These are phyloP conservation scores for Dipteronia dyeriana DNA, from an alignment of 345 rosid species.

Conservation along the genomic window DNA sequence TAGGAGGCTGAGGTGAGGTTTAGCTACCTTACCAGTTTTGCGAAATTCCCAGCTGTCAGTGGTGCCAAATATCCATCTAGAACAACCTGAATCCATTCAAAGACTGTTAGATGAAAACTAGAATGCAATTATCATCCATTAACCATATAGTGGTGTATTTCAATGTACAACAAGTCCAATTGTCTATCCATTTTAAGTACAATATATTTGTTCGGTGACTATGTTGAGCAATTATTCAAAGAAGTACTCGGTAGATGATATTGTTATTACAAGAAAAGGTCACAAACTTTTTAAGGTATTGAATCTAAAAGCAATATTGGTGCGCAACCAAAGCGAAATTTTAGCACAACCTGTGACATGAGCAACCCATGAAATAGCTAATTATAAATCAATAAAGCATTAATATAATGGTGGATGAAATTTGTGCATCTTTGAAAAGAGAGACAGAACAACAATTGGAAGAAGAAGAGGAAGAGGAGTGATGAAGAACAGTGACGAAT, in stretches of 20 bases:
- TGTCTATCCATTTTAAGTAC: too few relatives aligned
- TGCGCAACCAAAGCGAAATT: too few relatives aligned
- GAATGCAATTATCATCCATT: background rate
- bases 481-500: too few relatives aligned
- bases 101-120: background rate
- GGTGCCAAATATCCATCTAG: constrained; percentile 94
- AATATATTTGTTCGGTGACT: too few relatives aligned
- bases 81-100: constrained; percentile 49
- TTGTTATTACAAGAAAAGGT: too few relatives aligned
- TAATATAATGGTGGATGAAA: background rate
- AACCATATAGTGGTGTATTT: background rate
- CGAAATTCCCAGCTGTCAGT: constrained; percentile 79
- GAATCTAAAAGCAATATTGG: too few relatives aligned
- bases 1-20: constrained; percentile 32
- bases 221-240: too few relatives aligned
- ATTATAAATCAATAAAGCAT: background rate
- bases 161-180: too few relatives aligned
- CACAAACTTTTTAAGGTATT: background rate
- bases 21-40: constrained; percentile 95
- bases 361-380: background rate
- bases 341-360: too few relatives aligned
- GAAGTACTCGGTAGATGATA: background rate
- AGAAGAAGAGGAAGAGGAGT: too few relatives aligned
- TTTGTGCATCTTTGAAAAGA: background rate
- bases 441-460: too few relatives aligned